Percentiles rank a stretch among this genome's conserved stretches.
Evolutionary conservation across 768 basidiomycete genomes (phyloP).

Genomic region (Lactarius hatsudake): DNA sequence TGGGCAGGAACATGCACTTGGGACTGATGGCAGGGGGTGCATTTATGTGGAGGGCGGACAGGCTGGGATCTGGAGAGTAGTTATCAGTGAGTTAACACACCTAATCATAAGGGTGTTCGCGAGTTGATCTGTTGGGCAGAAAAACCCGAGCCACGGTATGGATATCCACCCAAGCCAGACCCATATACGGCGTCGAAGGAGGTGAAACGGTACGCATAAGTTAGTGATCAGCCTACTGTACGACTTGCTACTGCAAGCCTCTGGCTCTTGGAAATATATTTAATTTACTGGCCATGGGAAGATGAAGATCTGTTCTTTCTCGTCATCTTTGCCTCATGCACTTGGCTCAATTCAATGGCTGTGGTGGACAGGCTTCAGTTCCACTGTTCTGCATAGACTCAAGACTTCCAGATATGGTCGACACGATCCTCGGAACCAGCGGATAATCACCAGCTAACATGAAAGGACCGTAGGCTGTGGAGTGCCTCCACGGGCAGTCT

Average conservation of each 20-base stretch:
- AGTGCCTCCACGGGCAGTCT: no score
- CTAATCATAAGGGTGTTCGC: conserved; percentile 2
- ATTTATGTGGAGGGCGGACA: conserved; percentile 81
- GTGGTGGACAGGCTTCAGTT: not conserved
- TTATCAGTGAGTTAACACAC: conserved; percentile 58
- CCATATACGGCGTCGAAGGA: conserved; percentile 53
- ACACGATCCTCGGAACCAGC: not conserved
- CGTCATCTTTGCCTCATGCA: not conserved
- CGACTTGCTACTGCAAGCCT: no score
- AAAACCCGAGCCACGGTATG: conserved; percentile 54
- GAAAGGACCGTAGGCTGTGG: not conserved
- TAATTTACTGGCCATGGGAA: not conserved
- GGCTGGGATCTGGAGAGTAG: conserved; percentile 57
- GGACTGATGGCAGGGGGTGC: conserved; percentile 62
- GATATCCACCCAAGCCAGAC: conserved; percentile 50
- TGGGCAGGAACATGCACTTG: conserved; percentile 50
- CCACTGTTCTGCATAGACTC: not conserved
- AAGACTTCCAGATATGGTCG: not conserved
- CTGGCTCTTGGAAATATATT: not conserved
- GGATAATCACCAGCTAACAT: not conserved
- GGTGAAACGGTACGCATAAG: conserved; percentile 15
- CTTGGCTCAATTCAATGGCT: not conserved
- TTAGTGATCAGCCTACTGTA: not conserved
- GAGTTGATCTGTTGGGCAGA: conserved; percentile 32
- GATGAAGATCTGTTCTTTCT: not conserved